Evolutionary conservation across 2,329 filamentous ascomycete genomes (phyloP).

Genomic region (Cladosporium sp.): DNA sequence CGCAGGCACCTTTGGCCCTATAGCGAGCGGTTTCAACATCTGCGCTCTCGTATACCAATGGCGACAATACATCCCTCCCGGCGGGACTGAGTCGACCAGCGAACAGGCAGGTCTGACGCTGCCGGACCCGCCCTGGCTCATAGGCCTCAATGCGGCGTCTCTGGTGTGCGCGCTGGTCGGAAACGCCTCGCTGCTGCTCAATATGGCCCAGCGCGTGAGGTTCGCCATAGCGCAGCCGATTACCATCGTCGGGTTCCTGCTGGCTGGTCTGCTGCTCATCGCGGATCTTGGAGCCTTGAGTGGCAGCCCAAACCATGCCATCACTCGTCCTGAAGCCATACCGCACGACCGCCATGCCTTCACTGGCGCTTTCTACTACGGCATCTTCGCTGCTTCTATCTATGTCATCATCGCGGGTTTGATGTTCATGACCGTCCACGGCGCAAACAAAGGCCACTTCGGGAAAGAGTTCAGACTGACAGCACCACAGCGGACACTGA

Average conservation of each 20-base stretch:
- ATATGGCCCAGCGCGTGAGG: constrained; percentile 54
- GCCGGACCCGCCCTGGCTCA: constrained; percentile 50
- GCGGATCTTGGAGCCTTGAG: constrained; percentile 46
- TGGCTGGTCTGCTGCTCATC: constrained; percentile 52
- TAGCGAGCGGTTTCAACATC: constrained; percentile 37
- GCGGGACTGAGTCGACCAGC: constrained; percentile 26
- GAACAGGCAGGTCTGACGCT: constrained; percentile 45
- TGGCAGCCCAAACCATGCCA: constrained; percentile 40
- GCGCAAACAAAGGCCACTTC: constrained; percentile 52
- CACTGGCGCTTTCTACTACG: constrained; percentile 58
- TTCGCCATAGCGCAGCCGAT: constrained; percentile 57
- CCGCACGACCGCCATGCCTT: constrained; percentile 39
- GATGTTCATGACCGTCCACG: constrained; percentile 53
- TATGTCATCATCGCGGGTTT: constrained; percentile 54
- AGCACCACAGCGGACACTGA: constrained; percentile 52
- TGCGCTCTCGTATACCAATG: constrained; percentile 53
- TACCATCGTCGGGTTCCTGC: constrained; percentile 45
- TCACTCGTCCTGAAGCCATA: constrained; percentile 32
- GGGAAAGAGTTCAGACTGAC: constrained; percentile 55
- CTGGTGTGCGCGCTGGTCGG: constrained; percentile 51
- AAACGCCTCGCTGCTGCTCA: constrained; percentile 53
- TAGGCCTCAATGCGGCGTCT: constrained; percentile 52
- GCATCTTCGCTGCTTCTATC: constrained; percentile 52
- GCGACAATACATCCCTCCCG: constrained; percentile 49
- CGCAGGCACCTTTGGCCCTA: constrained; percentile 42